phyloP scores from a whole-genome alignment of 495 filamentous ascomycete genomes.

The Chlorociboria aeruginascens region DNA sequence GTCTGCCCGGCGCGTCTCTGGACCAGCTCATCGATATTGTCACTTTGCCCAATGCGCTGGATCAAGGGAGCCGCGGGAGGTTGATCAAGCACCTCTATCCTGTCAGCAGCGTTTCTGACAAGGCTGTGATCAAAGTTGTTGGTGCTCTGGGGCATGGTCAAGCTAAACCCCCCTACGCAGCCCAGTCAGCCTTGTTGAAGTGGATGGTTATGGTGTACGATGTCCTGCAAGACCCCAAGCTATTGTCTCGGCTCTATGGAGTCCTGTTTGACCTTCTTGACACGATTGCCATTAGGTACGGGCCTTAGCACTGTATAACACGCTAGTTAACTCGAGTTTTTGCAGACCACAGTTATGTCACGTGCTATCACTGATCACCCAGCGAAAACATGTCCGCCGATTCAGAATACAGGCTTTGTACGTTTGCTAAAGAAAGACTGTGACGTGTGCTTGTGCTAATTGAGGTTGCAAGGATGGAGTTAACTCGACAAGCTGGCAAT shows the following conservation, averaged over 20 bases:
- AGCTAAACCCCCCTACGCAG: conserved; percentile 59
- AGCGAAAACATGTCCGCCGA: conserved; percentile 78
- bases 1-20: conserved; percentile 49
- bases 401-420: conserved; percentile 75
- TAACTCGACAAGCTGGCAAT: conserved; percentile 49
- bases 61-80: conserved; percentile 56
- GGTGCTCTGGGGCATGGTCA: conserved; percentile 68
- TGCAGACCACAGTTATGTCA: conserved; percentile 52
- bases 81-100: conserved; percentile 71
- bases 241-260: conserved; percentile 60
- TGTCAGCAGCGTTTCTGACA: conserved; percentile 43
- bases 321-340: not conserved
- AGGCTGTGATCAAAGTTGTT: conserved; percentile 53
- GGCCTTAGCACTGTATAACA: not conserved
- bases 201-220: conserved; percentile 78
- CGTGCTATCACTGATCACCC: conserved; percentile 69
- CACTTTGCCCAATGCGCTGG: conserved; percentile 53
- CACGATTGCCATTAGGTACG: conserved; percentile 59
- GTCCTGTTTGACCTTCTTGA: conserved; percentile 78
- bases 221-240: conserved; percentile 48
- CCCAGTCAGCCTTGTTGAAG: conserved; percentile 56
- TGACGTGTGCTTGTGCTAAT: not conserved
- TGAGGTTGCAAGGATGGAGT: conserved; percentile 33
- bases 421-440: conserved; percentile 22
- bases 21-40: conserved; percentile 53